Evolutionary conservation across 2,329 filamentous ascomycete species (phyloP), one percentile per base, ranked within the genome.

Genomic region (Fusarium odoratissimum): DNA sequence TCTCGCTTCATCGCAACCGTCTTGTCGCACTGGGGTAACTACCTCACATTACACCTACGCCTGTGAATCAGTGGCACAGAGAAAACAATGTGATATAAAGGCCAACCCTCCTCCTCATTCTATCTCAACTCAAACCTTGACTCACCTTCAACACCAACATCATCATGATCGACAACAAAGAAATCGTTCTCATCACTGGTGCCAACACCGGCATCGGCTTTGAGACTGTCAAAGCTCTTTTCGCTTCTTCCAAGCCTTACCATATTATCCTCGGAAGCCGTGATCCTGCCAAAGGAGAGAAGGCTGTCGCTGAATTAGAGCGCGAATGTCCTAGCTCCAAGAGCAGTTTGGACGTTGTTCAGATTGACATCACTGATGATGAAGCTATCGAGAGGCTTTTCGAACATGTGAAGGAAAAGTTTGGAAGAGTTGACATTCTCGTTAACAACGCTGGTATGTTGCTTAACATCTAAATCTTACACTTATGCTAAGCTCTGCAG

Each of bases 161-260:
- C 55, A 61, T 23, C 33, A 79, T 77, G 76, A 45, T 71, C 17
- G 49, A 71, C 54, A 78, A 71, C 63, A 78, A 75, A 71, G 78
- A 77, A 45, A 81, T 88, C 66, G 77, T 90, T n/a, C 78, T 91
- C 46, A 85, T 91, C 69, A 91, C 90, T 4, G 90, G 90, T 40
- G 89, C 83, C 67, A 91, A 90, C 73, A 90, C 86, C 0, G 90
- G 90, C 21, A 84, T 92, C 25, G 90, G 91, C 6, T 86, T 85
- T 41, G 86, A 91, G 71, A 84, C 83, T 12, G 85, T 91, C 55
- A 89, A 87, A 68, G 85, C 88, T 2, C 80, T 92, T 1, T 81
- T 84, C 48, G 70, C 80, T 16, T 88, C 89, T 0, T 35, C 77
- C 1, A 80, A 79, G 13, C n/a, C 84, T 4, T 91, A 91, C 77